Evolutionary conservation across 208 protist species (phyloP).

Genomic region (Trypanosoma avium): DNA sequence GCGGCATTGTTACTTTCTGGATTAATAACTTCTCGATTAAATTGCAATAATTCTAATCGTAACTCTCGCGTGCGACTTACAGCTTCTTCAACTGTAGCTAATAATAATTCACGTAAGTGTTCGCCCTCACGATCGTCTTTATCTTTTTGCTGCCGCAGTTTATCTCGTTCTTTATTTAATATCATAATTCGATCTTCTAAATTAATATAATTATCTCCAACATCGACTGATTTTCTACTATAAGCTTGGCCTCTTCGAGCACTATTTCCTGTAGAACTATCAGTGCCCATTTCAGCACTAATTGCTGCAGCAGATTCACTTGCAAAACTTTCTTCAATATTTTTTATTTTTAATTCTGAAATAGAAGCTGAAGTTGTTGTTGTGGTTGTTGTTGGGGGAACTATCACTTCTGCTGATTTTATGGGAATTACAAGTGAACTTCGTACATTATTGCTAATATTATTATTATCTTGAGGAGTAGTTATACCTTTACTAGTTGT

Average conservation of each 20-base stretch:
- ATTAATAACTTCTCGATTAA: slow-evolving; percentile 68
- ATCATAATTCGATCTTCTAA: slow-evolving; percentile 78
- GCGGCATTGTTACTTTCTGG: slow-evolving; percentile 31
- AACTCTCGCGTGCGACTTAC: slow-evolving; percentile 65
- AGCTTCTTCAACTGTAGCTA: slow-evolving; percentile 80
- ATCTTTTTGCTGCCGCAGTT: slow-evolving; percentile 51
- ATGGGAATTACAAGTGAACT: no score
- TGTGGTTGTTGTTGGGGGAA: no score
- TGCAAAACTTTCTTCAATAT: neutral
- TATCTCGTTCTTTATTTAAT: slow-evolving; percentile 51
- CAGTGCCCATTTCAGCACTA: neutral
- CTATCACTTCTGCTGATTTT: no score
- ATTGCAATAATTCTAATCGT: slow-evolving; percentile 67
- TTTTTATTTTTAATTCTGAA: neutral
- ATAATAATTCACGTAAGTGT: slow-evolving; percentile 54
- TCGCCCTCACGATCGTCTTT: slow-evolving; percentile 46
- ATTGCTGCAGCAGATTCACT: neutral
- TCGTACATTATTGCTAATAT: no score
- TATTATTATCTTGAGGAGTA: no score
- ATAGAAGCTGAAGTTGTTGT: no score
- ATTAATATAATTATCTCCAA: slow-evolving; percentile 42
- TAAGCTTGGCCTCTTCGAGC: slow-evolving; percentile 49
- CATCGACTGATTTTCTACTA: slow-evolving; percentile 45
- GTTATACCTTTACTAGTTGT: no score
- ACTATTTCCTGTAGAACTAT: neutral